phyloP scores from a whole-genome alignment of 352 stramenopile species.

The Nothophytophthora sp. region DNA sequence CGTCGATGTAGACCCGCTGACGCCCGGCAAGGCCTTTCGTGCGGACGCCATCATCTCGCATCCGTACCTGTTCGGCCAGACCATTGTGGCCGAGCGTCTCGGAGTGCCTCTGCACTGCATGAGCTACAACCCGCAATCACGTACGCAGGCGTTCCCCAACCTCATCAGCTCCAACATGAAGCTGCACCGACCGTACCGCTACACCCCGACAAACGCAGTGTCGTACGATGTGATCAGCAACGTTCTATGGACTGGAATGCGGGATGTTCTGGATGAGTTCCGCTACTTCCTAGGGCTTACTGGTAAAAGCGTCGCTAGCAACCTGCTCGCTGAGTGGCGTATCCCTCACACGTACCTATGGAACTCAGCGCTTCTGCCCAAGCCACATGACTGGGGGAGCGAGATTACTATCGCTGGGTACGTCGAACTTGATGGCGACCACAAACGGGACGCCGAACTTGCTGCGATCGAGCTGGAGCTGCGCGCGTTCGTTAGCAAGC shows the following conservation, averaged over 20 bases:
- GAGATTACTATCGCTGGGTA: constrained; percentile 64
- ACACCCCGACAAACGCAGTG: constrained; percentile 42
- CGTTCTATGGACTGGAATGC: constrained; percentile 50
- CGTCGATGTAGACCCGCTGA: constrained; percentile 63
- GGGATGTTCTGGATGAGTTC: constrained; percentile 58
- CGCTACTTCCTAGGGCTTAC: constrained; percentile 53
- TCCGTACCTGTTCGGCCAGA: constrained; percentile 88
- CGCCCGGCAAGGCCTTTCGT: constrained; percentile 57
- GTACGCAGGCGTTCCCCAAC: constrained; percentile 62
- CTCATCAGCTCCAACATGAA: constrained; percentile 48
- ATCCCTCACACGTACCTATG: constrained; percentile 80
- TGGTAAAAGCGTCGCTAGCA: constrained; percentile 33
- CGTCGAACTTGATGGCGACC: constrained; percentile 35
- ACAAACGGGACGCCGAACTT: constrained; percentile 12
- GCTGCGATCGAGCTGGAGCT: constrained; percentile 29
- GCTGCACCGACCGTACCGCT: constrained; percentile 45
- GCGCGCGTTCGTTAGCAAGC: constrained; percentile 6
- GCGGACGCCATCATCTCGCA: constrained; percentile 93
- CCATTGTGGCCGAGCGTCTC: constrained; percentile 91
- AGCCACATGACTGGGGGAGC: constrained; percentile 59
- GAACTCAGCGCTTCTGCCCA: constrained; percentile 55
- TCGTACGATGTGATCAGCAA: constrained; percentile 58
- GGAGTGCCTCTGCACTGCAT: constrained; percentile 92
- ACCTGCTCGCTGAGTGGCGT: constrained; percentile 46
- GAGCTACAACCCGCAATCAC: constrained; percentile 51